phyloP scores from a whole-genome alignment of 441 rosid species.

The Dalechampia spathulata region DNA sequence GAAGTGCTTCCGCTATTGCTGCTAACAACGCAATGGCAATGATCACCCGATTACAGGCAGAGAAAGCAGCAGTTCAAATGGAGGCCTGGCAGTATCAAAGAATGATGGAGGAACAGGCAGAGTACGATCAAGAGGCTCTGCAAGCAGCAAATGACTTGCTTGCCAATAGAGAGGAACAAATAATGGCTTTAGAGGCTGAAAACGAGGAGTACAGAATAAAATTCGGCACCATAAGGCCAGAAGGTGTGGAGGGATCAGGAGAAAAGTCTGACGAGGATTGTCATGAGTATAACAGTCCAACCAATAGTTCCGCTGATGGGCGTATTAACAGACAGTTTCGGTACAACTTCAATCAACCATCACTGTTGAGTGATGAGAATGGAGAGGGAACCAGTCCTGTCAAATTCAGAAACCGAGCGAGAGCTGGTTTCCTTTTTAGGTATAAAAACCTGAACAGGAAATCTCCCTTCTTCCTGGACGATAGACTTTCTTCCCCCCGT shows the following conservation, averaged over 20 bases:
- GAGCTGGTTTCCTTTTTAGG: slow-evolving; percentile 10
- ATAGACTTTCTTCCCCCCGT: slow-evolving; percentile 22
- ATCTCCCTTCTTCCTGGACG: slow-evolving; percentile 12
- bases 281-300: slow-evolving; percentile 14
- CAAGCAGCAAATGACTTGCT: slow-evolving; percentile 53
- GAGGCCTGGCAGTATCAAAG: slow-evolving; percentile 97
- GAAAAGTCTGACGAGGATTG: slow-evolving; percentile 21
- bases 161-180: slow-evolving; percentile 56
- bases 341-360: slow-evolving; percentile 1
- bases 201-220: slow-evolving; percentile 49
- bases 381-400: slow-evolving; percentile 8
- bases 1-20: slow-evolving; percentile 86
- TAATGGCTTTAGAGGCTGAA: slow-evolving; percentile 57
- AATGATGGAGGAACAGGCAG: slow-evolving; percentile 98
- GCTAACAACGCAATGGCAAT: slow-evolving; percentile 99
- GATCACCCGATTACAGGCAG: slow-evolving; percentile 90
- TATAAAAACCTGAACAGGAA: slow-evolving; percentile 22
- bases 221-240: slow-evolving; percentile 43
- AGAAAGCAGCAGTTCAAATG: slow-evolving; percentile 97
- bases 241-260: slow-evolving; percentile 19
- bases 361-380: slow-evolving; percentile 7
- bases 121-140: slow-evolving; percentile 80
- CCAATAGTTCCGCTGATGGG: slow-evolving; percentile 19
- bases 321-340: slow-evolving; percentile 15
- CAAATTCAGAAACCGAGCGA: slow-evolving; percentile 13